Conservation (phyloP, 164 flowering plant species). For the Macadamia integrifolia region DNA sequence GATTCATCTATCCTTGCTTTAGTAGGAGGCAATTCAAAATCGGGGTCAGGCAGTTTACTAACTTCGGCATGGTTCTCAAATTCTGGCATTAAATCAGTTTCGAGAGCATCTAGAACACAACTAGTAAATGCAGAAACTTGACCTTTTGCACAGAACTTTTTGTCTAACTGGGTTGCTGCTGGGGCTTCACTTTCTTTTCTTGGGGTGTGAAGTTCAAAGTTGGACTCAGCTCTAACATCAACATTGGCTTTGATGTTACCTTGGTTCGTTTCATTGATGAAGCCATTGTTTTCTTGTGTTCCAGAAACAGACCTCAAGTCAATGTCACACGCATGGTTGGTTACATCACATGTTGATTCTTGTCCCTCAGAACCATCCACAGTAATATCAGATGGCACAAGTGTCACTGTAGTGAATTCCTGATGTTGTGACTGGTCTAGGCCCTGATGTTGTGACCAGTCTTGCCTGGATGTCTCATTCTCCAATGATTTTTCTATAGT, state of each 20-base stretch:
- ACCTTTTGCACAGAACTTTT: not conserved
- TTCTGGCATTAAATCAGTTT: too few species aligned
- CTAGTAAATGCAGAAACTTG: too few species aligned
- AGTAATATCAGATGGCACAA: not conserved
- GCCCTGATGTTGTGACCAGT: too few species aligned
- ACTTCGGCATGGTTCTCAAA: too few species aligned
- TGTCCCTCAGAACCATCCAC: not conserved
- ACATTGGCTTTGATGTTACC: conserved; percentile 7
- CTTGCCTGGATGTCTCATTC: not conserved
- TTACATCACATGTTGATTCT: not conserved
- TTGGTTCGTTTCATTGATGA: not conserved
- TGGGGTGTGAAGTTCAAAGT: conserved; percentile 6
- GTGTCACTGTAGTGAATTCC: not conserved
- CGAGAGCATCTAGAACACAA: not conserved
- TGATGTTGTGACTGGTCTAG: too few species aligned
- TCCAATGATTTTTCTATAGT: conserved; percentile 3
- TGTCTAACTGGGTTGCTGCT: not conserved
- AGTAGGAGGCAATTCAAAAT: too few species aligned
- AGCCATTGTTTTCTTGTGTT: too few species aligned
- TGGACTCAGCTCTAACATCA: not conserved
- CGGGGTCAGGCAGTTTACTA: too few species aligned
- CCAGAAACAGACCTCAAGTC: too few species aligned
- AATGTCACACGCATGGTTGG: too few species aligned
- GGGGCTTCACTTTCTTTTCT: conserved; percentile 10
- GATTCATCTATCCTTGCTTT: too few species aligned